Conservation (phyloP, 106 monocot species). For the Platanthera zijinensis region DNA sequence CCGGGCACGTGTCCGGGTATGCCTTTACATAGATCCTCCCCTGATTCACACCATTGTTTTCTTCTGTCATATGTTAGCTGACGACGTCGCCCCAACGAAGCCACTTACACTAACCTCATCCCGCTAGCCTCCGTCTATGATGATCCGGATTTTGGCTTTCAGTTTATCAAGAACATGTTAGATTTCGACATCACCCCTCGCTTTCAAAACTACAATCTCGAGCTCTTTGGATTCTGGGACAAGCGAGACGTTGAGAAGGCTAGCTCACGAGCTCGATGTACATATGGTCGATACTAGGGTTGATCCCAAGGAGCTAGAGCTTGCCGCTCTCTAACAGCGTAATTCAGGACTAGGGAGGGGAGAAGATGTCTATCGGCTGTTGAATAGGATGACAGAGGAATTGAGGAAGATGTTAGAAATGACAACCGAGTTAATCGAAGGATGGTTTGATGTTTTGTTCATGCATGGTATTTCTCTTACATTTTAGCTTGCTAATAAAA, state of each 20-base stretch:
- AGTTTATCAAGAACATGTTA: constrained; percentile 49
- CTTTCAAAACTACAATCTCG: constrained; percentile 67
- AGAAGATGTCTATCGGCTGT: constrained; percentile 63
- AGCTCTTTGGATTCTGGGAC: constrained; percentile 66
- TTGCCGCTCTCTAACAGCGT: constrained; percentile 46
- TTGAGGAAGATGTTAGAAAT: constrained; percentile 51
- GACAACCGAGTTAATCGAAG: constrained; percentile 44
- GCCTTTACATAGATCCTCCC: too few species aligned
- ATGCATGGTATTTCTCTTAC: too few species aligned
- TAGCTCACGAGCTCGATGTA: constrained; percentile 60
- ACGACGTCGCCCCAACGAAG: constrained; percentile 66
- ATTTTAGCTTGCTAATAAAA: too few species aligned
- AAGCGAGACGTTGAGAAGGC: constrained; percentile 26
- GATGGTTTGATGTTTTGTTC: constrained; percentile 39
- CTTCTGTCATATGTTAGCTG: constrained; percentile 40
- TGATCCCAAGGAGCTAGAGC: constrained; percentile 65
- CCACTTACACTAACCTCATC: constrained; percentile 67
- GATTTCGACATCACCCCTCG: constrained; percentile 42
- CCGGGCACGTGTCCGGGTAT: too few species aligned
- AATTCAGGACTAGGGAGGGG: constrained; percentile 24
- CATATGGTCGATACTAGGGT: constrained; percentile 61
- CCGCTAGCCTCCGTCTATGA: constrained; percentile 56
- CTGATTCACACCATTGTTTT: constrained; percentile 67
- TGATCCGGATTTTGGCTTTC: constrained; percentile 61
- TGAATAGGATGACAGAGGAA: constrained; percentile 45